These are phyloP conservation scores for Tulasnella sp. DNA, from an alignment of 768 basidiomycete species.

Conservation along the genomic window DNA sequence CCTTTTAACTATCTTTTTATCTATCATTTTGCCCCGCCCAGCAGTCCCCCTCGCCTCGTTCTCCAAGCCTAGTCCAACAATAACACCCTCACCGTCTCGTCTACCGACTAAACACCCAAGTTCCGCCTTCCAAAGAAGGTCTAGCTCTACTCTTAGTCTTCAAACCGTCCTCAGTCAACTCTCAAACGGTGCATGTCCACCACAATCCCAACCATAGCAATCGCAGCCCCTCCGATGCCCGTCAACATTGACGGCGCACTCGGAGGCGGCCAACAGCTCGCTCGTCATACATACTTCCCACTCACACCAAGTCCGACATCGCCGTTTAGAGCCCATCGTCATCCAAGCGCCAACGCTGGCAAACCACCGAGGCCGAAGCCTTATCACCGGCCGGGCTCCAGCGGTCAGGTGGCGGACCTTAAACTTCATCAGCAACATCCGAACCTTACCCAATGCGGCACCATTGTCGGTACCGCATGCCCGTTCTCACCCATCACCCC, in stretches of 20 bases:
- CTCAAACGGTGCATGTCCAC: not conserved
- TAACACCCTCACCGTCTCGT: not conserved
- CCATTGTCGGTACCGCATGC: not conserved
- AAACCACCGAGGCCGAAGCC: constrained; percentile 20
- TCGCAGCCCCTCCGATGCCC: constrained; percentile 1
- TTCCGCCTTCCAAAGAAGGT: not conserved
- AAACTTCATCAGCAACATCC: not conserved
- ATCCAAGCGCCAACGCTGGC: not conserved
- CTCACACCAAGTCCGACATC: constrained; percentile 16
- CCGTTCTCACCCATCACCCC: not conserved
- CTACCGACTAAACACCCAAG: not conserved
- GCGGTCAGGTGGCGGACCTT: not conserved
- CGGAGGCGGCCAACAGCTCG: not conserved
- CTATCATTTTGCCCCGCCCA: not conserved
- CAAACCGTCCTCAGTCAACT: not conserved
- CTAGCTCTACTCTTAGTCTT: not conserved
- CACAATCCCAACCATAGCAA: not conserved
- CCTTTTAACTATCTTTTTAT: constrained; percentile 7
- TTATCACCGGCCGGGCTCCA: constrained; percentile 26
- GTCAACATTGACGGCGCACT: not conserved
- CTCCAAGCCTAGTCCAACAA: not conserved
- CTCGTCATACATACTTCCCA: not conserved
- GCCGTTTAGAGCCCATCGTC: constrained; percentile 22
- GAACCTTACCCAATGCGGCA: constrained; percentile 7
- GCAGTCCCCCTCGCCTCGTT: not conserved